Percentiles rank a stretch among this genome's conserved stretches.
Conservation (phyloP, 768 basidiomycete species). For the Sarcodon aspratus region DNA sequence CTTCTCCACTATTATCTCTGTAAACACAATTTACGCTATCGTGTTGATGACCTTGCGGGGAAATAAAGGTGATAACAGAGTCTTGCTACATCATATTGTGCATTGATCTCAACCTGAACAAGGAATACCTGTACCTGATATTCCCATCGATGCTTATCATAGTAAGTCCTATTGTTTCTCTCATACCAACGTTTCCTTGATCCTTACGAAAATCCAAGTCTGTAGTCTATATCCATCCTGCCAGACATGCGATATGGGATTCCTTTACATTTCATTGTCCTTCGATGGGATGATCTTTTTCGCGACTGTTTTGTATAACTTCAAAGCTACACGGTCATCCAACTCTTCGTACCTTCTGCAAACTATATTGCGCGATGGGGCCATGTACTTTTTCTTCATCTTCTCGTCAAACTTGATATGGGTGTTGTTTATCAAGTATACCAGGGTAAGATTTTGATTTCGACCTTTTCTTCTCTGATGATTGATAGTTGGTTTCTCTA, state of each 20-base stretch:
- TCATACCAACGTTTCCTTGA: not conserved
- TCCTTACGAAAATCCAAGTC: not conserved
- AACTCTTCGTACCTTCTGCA: not conserved
- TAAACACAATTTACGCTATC: not conserved
- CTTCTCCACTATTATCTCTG: not conserved
- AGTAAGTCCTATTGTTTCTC: not conserved
- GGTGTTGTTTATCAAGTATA: not conserved
- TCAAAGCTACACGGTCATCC: not conserved
- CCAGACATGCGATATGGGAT: not conserved
- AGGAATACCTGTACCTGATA: not conserved
- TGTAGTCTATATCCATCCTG: not conserved
- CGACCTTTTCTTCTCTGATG: not conserved
- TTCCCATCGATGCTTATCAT: not conserved
- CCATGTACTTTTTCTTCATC: not conserved
- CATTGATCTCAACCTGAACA: not conserved
- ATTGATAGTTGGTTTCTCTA: not conserved
- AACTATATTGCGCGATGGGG: not conserved
- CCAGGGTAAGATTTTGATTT: not conserved
- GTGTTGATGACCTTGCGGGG: not conserved
- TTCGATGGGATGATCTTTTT: not conserved
- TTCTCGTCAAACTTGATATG: not conserved
- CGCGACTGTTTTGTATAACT: not conserved
- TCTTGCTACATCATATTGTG: not conserved
- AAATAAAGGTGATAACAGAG: not conserved
- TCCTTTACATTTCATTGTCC: not conserved